Base-by-base conservation (phyloP, 495 filamentous ascomycete species). In the Penicillium waksmanii region DNA sequence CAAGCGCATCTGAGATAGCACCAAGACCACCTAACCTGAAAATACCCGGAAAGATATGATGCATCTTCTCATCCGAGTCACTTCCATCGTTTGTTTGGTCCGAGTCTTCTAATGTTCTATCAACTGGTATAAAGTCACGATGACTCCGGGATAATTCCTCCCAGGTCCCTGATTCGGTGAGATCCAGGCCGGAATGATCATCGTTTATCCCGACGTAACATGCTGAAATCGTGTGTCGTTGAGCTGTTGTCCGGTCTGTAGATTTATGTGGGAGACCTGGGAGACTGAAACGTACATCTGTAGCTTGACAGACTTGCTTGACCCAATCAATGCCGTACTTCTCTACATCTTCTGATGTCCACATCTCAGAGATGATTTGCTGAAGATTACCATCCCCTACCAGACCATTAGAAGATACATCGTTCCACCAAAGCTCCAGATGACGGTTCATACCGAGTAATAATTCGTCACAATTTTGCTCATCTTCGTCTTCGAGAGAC, bases 381-480 rank as follows among this genome's bases (percentile, higher is more conserved):
- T 18, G 42, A 44, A 44, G 13, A 44, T 17, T 18, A 17, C 6
- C 42, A 44, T 44, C 42, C 15, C 3, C 3, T n/a, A 12, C 8
- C 42, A n/a, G 8, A 8, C n/a, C 42, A 44, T 17, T 3, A n/a
- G 36, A 40, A 40, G 15, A 40, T 44, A 18, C 2, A n/a, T 44
- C 17, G 5, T 44, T 3, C 42, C 42, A 44, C 17, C 15, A 44
- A 44, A 3, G 2, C 17, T 19, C 15, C 17, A 44, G 42, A 19
- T 44, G 17, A 10, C 17, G 42, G 13, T 55, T 40, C 18, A 55
- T 55, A 4, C 38, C 38, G 2, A n/a, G 5, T 34, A 55, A 46
- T 13, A 47, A 9, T 5, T 27, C 21, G n/a, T 40, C n/a, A 18
- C 53, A 55, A 38, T 46, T 55, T n/a, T 55, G 23, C 7, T 19